Percentiles rank a stretch among this genome's conserved stretches.
Conservation (phyloP, 208 protist species). For the Wallacemonas sp. region DNA sequence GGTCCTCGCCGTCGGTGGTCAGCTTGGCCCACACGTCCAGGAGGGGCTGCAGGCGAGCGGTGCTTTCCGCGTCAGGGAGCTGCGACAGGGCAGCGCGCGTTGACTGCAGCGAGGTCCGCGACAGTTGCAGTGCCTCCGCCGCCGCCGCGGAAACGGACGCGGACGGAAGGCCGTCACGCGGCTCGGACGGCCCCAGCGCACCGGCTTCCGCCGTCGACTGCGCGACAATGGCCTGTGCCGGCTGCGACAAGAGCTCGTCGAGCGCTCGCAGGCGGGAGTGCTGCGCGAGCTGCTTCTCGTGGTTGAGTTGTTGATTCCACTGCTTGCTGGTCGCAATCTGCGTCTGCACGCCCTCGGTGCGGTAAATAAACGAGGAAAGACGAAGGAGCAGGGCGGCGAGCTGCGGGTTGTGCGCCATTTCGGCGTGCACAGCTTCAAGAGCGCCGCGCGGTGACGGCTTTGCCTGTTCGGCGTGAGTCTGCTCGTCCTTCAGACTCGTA, state of each 20-base stretch:
- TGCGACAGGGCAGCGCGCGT: neutral
- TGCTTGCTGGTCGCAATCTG: constrained; percentile 12
- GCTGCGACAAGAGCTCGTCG: neutral
- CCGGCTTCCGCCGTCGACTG: neutral
- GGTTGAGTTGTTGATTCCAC: constrained; percentile 15
- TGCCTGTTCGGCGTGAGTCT: neutral
- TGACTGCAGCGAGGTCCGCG: neutral
- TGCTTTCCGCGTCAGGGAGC: neutral
- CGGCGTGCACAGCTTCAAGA: neutral
- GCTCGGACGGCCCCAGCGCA: no score
- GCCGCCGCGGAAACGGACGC: neutral
- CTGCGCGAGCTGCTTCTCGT: constrained; percentile 13
- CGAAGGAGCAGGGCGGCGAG: constrained; percentile 2
- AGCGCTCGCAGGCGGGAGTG: neutral
- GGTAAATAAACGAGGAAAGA: constrained; percentile 12
- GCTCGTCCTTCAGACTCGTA: neutral
- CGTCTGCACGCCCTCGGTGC: constrained; percentile 4
- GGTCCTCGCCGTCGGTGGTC: neutral
- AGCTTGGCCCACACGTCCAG: neutral
- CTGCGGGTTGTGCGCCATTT: neutral
- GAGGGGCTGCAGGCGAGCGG: neutral
- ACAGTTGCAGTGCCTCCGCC: neutral
- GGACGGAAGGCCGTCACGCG: no score
- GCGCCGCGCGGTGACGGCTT: neutral
- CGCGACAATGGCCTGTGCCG: constrained; percentile 23